phyloP scores from a whole-genome alignment of 148 eudicot species.

The Bassia scoparia region DNA sequence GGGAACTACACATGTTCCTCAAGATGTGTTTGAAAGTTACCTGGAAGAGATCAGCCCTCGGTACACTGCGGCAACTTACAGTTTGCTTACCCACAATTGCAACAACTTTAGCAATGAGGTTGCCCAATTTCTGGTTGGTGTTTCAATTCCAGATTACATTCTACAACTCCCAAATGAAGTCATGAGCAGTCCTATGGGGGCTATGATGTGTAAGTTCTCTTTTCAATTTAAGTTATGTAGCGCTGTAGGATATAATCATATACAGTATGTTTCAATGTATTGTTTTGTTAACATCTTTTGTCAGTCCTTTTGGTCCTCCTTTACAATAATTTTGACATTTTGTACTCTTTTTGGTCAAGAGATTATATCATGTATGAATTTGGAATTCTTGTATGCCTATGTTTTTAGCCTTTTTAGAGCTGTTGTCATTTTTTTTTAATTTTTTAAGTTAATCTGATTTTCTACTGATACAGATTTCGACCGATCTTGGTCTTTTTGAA shows the following conservation, averaged over 20 bases:
- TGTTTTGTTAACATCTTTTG: background rate
- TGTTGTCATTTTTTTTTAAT: too few species aligned
- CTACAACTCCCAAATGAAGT: slow-evolving; percentile 92
- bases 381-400: too few species aligned
- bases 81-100: slow-evolving; percentile 83
- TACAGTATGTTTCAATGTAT: too few species aligned
- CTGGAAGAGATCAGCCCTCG: slow-evolving; percentile 89
- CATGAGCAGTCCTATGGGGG: slow-evolving; percentile 86
- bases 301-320: too few species aligned
- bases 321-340: too few species aligned
- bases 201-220: slow-evolving; percentile 67
- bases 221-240: too few species aligned
- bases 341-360: too few species aligned
- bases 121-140: slow-evolving; percentile 85
- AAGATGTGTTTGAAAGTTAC: slow-evolving; percentile 82
- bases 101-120: slow-evolving; percentile 97
- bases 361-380: too few species aligned
- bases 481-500: background rate
- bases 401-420: too few species aligned
- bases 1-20: slow-evolving; percentile 84
- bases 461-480: too few species aligned
- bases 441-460: too few species aligned
- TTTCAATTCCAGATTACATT: slow-evolving; percentile 76
- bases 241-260: too few species aligned
- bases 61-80: slow-evolving; percentile 88